phyloP scores from a whole-genome alignment of 2,329 filamentous ascomycete species.

The Colletotrichum plurivorum region DNA sequence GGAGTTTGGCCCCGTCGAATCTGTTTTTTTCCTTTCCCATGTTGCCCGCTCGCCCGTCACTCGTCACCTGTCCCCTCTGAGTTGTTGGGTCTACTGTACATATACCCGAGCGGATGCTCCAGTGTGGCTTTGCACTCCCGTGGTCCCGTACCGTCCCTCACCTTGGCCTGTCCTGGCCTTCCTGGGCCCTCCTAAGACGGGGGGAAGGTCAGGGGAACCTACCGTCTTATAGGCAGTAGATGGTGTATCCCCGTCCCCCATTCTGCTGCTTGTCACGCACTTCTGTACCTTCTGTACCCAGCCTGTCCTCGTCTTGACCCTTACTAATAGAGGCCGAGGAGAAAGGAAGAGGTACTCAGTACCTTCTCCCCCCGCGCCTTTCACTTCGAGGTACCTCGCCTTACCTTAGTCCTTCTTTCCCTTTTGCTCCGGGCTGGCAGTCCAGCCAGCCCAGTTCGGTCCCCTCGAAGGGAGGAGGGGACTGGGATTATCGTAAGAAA shows the following conservation, averaged over 20 bases:
- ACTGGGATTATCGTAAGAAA: conserved; percentile 29
- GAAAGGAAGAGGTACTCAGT: conserved; percentile 9
- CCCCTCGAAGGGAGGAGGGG: conserved; percentile 9
- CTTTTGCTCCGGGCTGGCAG: too few relatives aligned
- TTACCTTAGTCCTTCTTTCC: not conserved
- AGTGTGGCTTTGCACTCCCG: conserved; percentile 27
- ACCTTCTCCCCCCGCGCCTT: conserved; percentile 3
- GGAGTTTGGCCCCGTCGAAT: conserved; percentile 20
- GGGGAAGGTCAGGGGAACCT: not conserved
- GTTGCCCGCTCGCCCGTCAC: not conserved
- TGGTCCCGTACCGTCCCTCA: too few relatives aligned
- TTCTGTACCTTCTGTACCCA: conserved; percentile 1
- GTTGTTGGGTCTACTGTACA: not conserved
- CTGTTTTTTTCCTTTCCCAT: conserved; percentile 14
- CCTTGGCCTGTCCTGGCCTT: conserved; percentile 7
- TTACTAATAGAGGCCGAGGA: not conserved
- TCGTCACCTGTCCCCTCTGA: not conserved
- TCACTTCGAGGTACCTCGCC: not conserved
- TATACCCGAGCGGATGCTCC: not conserved
- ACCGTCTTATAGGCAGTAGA: too few relatives aligned
- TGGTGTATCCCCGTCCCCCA: too few relatives aligned
- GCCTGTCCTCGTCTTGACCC: conserved; percentile 6
- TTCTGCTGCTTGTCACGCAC: not conserved
- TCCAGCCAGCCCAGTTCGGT: too few relatives aligned
- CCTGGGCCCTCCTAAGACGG: conserved; percentile 3